A percentile compares a stretch with the other conserved stretches of the same genome.
Conservation (phyloP, 495 filamentous ascomycete genomes). For the Cenococcum geophilum region DNA sequence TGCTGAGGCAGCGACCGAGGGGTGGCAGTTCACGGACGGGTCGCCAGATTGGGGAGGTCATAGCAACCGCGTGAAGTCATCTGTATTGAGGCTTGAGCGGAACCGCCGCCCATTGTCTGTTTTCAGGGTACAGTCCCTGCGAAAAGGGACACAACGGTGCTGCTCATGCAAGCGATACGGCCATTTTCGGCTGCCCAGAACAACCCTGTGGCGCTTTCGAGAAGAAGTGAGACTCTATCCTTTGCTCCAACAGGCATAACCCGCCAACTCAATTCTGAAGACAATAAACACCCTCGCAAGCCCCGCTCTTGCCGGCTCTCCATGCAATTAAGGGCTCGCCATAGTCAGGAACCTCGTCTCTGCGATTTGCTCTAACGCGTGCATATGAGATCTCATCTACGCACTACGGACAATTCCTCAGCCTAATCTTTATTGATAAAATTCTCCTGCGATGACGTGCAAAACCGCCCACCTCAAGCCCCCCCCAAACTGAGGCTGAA, state of each 20-base stretch:
- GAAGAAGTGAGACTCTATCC: background rate
- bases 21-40: background rate
- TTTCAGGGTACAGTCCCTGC: background rate
- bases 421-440: background rate
- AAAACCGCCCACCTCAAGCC: background rate
- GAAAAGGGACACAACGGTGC: background rate
- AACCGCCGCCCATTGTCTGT: background rate
- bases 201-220: background rate
- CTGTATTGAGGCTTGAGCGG: background rate
- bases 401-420: slow-evolving; percentile 6
- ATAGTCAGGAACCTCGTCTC: slow-evolving; percentile 3
- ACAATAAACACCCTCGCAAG: slow-evolving; percentile 1
- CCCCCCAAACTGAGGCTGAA: slow-evolving; percentile 7
- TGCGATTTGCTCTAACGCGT: background rate
- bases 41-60: background rate
- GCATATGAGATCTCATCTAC: slow-evolving; percentile 3
- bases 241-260: background rate
- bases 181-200: slow-evolving; percentile 1
- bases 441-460: slow-evolving; percentile 23
- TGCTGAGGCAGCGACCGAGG: too few relatives aligned
- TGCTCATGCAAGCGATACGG: background rate
- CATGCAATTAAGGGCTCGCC: background rate
- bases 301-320: background rate
- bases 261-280: background rate
- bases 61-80: background rate